Base-by-base conservation (phyloP, 2,329 filamentous ascomycete genomes). In the Fusarium virguliforme region DNA sequence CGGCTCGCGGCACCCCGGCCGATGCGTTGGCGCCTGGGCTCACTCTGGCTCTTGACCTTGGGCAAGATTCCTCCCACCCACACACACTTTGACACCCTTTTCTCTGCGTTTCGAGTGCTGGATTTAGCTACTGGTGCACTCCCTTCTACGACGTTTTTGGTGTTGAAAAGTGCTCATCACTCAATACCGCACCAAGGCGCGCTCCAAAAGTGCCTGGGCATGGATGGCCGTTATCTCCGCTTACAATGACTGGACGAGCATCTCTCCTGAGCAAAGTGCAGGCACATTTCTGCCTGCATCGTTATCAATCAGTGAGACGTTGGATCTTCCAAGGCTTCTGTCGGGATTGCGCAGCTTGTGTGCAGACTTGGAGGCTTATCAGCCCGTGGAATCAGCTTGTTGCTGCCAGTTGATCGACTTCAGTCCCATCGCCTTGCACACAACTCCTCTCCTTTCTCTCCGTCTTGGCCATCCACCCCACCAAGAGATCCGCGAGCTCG, bases 1-100 rank as follows among this genome's bases (percentile, higher is more conserved):
- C 72, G 70, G 74, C 71, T 66, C 68, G 58, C 74, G 74, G 74
- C 74, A 75, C 62, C 64, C 60, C 70, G 74, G 68, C 72, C 67
- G 70, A 57, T 60, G 63, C 68, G 65, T 62, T 75, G 66, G 69
- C 71, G 71, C 51, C 46, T 50, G 9, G 30, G 26, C 56, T 67
- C 32, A 35, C 40, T 46, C 62, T 68, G 55, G 54, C 35, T 38
- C 62, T 38, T 58, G 50, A 22, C 51, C 64, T 60, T 51, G 35
- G 58, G 55, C 51, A 57, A 48, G 41, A 66, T 66, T 72, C 41
- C 32, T 55, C 15, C 37, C 57, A 24, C 22, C 43, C 34, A 55
- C 26, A 55, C 26, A 70, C 68, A 72, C 65, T 50, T 30, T 30
- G 28, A 50, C 43, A 50, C 43, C 61, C 68, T 60, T 60, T 67